Conservation (phyloP, 345 rosid genomes). For the Cardiospermum halicacabum region DNA sequence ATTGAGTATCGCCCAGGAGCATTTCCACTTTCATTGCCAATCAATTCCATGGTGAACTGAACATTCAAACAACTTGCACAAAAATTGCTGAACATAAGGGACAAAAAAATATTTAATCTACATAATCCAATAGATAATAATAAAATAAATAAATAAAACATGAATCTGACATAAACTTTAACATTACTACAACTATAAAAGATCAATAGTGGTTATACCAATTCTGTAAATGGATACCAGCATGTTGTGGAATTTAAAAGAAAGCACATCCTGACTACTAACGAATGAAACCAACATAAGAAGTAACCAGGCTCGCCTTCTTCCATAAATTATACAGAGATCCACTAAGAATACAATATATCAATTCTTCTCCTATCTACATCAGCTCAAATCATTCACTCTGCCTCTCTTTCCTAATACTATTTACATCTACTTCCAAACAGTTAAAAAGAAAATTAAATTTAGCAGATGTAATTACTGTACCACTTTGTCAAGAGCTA, state of each 20-base stretch:
- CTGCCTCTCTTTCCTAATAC: no score
- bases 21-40: constrained; percentile 55
- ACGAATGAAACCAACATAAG: background rate
- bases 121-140: background rate
- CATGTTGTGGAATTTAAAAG: background rate
- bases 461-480: background rate
- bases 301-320: background rate
- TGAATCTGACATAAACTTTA: background rate
- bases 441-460: no score
- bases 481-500: background rate
- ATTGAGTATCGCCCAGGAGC: constrained; percentile 56
- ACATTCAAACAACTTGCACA: constrained; percentile 2
- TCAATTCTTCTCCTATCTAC: no score
- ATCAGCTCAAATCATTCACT: no score
- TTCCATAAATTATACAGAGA: background rate
- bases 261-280: background rate
- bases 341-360: background rate
- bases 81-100: background rate
- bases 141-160: background rate
- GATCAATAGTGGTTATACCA: background rate
- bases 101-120: background rate
- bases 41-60: constrained; percentile 74
- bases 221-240: background rate
- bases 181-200: background rate
- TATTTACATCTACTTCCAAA: no score